Percentiles rank a stretch among this genome's conserved stretches.
These are phyloP conservation scores for Saksenaea oblongispora DNA, from an alignment of 371 early-diverging fungal genomes.

Conservation along the genomic window DNA sequence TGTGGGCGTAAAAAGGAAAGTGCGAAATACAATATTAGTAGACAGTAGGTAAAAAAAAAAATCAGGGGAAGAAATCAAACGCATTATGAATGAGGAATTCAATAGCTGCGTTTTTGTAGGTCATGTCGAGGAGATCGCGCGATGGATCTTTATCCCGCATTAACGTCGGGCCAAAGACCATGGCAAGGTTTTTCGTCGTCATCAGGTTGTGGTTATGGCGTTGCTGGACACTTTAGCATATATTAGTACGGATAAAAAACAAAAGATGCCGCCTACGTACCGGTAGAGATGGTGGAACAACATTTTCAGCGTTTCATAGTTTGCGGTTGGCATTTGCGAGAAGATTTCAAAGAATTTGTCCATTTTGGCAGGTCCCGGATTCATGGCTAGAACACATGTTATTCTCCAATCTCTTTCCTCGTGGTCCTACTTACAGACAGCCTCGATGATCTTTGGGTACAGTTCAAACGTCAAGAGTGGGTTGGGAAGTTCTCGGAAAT, in stretches of 20 bases:
- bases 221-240: slow-evolving; percentile 53
- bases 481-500: slow-evolving; percentile 83
- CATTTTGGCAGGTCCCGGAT: slow-evolving; percentile 6
- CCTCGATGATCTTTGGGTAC: slow-evolving; percentile 70
- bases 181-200: slow-evolving; percentile 76
- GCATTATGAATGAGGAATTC: slow-evolving; percentile 58
- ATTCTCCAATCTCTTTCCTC: no score
- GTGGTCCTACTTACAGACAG: slow-evolving; percentile 47
- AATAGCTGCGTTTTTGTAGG: slow-evolving; percentile 60
- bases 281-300: slow-evolving; percentile 66
- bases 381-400: slow-evolving; percentile 14
- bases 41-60: background rate
- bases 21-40: background rate
- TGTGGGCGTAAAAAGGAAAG: background rate
- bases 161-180: slow-evolving; percentile 85
- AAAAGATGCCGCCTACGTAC: no score
- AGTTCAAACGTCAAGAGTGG: slow-evolving; percentile 81
- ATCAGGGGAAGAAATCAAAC: slow-evolving; percentile 32
- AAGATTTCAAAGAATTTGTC: slow-evolving; percentile 13
- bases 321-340: slow-evolving; percentile 42
- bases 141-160: slow-evolving; percentile 57
- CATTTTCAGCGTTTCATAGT: slow-evolving; percentile 59
- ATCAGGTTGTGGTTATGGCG: slow-evolving; percentile 62
- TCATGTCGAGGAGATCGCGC: slow-evolving; percentile 69
- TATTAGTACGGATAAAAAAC: no score